Conservation (phyloP, 805 yeast genomes). For the Pichia manshurica region DNA sequence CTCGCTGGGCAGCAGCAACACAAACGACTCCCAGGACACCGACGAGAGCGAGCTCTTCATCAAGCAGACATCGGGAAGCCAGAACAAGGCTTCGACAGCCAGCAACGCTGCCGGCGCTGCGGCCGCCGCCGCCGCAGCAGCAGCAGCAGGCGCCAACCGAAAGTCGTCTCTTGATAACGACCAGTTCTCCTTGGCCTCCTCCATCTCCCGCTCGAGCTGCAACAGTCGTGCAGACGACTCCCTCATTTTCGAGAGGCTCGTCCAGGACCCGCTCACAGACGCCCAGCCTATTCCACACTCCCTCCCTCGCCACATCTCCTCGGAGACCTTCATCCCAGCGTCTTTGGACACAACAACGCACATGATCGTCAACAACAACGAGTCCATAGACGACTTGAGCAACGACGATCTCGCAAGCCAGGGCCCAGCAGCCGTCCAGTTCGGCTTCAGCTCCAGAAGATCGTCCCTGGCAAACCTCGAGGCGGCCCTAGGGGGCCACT, state of each 20-base stretch:
- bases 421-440: constrained; percentile 39
- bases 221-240: constrained; percentile 28
- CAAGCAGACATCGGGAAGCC: too few species aligned
- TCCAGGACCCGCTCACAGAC: constrained; percentile 48
- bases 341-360: constrained; percentile 47
- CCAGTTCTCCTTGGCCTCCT: constrained; percentile 13
- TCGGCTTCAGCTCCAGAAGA: constrained; percentile 42
- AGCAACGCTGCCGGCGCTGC: too few species aligned
- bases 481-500: constrained; percentile 24
- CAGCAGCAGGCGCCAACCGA: too few species aligned
- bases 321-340: constrained; percentile 52
- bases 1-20: too few species aligned
- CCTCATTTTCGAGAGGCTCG: constrained; percentile 60
- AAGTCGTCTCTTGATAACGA: constrained; percentile 5
- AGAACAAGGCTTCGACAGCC: too few species aligned
- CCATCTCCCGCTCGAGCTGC: constrained; percentile 11
- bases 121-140: too few species aligned
- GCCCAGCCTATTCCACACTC: constrained; percentile 26
- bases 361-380: constrained; percentile 29
- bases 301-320: constrained; percentile 35
- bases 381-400: not conserved
- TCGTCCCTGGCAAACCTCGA: constrained; percentile 48
- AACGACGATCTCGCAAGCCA: not conserved
- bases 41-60: too few species aligned
- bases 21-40: too few species aligned